phyloP scores from a whole-genome alignment of 495 filamentous ascomycete species.

The Paragyromitra xinjiangensis region DNA sequence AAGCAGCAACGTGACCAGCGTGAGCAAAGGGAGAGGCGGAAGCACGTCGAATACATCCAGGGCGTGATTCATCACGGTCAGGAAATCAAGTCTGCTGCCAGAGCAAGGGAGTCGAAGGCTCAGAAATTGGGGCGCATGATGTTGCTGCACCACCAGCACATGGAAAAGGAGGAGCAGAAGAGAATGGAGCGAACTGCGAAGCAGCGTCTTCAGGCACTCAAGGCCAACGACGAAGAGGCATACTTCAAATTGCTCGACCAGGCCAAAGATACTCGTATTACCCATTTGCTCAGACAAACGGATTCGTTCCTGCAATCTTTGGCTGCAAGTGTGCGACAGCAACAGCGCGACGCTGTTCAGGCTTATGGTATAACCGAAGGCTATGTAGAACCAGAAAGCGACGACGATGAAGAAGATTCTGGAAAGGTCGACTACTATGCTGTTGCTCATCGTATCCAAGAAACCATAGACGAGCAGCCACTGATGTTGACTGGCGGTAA shows the following conservation, averaged over 20 bases:
- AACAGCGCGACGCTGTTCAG: slow-evolving; percentile 83
- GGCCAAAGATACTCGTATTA: slow-evolving; percentile 98
- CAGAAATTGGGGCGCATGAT: slow-evolving; percentile 89
- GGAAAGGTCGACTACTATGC: slow-evolving; percentile 92
- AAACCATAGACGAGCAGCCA: slow-evolving; percentile 85
- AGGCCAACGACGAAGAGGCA: slow-evolving; percentile 98
- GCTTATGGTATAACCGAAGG: slow-evolving; percentile 75
- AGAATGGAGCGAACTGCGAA: slow-evolving; percentile 95
- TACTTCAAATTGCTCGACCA: slow-evolving; percentile 96
- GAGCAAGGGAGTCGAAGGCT: slow-evolving; percentile 65
- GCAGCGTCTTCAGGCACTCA: slow-evolving; percentile 98
- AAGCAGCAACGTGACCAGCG: slow-evolving; percentile 97
- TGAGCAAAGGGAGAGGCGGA: slow-evolving; percentile 93
- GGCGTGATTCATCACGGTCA: slow-evolving; percentile 73
- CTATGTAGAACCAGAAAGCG: slow-evolving; percentile 67
- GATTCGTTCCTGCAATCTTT: slow-evolving; percentile 97
- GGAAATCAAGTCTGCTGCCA: slow-evolving; percentile 70
- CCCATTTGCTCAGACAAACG: slow-evolving; percentile 92
- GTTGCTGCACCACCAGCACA: slow-evolving; percentile 86
- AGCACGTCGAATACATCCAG: slow-evolving; percentile 86
- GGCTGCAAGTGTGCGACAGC: slow-evolving; percentile 86
- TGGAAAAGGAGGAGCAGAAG: slow-evolving; percentile 99
- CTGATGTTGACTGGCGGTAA: slow-evolving; percentile 85
- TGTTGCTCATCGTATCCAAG: slow-evolving; percentile 93
- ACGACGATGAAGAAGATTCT: slow-evolving; percentile 74